Base-by-base conservation (phyloP, 2,329 filamentous ascomycete genomes). In the Escovopsis sp. region DNA sequence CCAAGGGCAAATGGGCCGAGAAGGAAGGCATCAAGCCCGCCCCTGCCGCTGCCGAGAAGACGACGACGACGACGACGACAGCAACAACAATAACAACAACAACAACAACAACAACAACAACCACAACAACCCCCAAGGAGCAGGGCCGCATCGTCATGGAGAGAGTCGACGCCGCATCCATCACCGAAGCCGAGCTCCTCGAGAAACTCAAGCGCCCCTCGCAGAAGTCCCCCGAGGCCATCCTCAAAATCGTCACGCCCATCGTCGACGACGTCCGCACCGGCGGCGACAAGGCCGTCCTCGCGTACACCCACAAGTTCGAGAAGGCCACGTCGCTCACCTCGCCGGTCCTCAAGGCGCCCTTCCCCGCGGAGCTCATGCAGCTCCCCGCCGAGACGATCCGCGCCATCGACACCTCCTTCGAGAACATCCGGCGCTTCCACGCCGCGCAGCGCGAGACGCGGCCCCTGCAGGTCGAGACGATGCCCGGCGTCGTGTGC, bases 261-360 rank as follows among this genome's bases (percentile, higher is more conserved):
- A 98, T 98, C 53, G 86, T 98, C 55, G 78, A 89, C 44, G 84
- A 88, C 38, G 82, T 98, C 42, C 83, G 80, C 43, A 71, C 76
- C 35, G 77, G 84, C 30, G 91, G 91, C 41, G 91, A 98, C 62
- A 81, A 81, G 53, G 88, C 86, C 3, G 71, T 98, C 20, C 72
- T 98, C 36, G 81, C 84, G 39, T 96, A 94, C 62, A 96, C 91
- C 1, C 88, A 95, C 72, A 94, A 93, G 61, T 98, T 98, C 52
- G 91, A 98, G 58, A 94, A 89, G 66, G 91, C 89, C 1, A 94
- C 85, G 1, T 89, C 84, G 3, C 69, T 98, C 45, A 91, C 77
- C 12, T 89, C 87, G 1, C 86, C 89, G 0, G 87, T 98, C 12
- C 70, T 98, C 48, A 82, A 79, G 54, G 89, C 91, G 1, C 91